Conservation (phyloP, 192 early-diverging fungal genomes). For the Neocallimastix lanati region DNA sequence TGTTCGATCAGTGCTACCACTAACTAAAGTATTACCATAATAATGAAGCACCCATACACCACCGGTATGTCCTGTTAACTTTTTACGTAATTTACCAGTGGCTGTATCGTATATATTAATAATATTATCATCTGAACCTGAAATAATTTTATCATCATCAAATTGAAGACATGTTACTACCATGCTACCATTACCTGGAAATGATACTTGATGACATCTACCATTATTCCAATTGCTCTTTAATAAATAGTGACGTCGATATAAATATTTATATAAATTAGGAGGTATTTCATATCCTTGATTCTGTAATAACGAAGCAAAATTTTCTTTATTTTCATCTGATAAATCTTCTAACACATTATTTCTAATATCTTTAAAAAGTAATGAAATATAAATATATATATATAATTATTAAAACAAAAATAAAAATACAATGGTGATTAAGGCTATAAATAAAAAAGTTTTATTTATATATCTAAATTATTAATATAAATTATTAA, state of each 20-base stretch:
- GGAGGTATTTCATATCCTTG: constrained; percentile 2
- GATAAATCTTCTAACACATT: neutral
- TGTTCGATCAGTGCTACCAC: constrained; percentile 84
- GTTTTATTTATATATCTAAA: too few relatives aligned
- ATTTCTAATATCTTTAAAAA: too few relatives aligned
- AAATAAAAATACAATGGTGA: too few relatives aligned
- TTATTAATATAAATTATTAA: too few relatives aligned
- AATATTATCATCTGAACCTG: constrained; percentile 77
- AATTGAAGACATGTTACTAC: constrained; percentile 94
- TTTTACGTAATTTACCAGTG: constrained; percentile 53
- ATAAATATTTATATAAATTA: constrained; percentile 59
- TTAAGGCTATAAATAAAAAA: too few relatives aligned
- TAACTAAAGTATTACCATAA: constrained; percentile 69
- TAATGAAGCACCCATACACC: constrained; percentile 97
- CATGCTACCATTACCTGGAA: constrained; percentile 58
- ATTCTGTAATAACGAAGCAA: neutral
- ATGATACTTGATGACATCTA: constrained; percentile 50
- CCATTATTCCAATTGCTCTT: constrained; percentile 72
- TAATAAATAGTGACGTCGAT: constrained; percentile 57
- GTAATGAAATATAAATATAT: too few relatives aligned
- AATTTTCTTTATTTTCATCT: neutral
- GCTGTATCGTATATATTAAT: constrained; percentile 84
- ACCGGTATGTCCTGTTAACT: constrained; percentile 72
- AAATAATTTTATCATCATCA: constrained; percentile 88
- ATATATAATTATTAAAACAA: too few relatives aligned